These are phyloP conservation scores for Noccaea caerulescens DNA, from an alignment of 345 rosid genomes.

Conservation along the genomic window DNA sequence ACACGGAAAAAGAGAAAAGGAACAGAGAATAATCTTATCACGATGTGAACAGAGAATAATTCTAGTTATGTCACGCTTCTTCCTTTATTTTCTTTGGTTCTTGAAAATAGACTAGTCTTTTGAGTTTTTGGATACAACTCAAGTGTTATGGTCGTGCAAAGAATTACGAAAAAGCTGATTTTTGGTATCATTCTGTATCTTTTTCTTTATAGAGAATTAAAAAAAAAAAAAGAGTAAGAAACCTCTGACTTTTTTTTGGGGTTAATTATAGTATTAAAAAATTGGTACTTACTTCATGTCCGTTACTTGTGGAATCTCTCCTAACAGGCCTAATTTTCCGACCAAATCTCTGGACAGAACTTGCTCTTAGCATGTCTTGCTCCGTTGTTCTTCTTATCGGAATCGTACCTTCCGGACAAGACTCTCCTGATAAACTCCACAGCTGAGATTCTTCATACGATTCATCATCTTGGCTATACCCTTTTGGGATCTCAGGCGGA, in stretches of 20 bases:
- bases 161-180: conserved; percentile 42
- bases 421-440: conserved; percentile 78
- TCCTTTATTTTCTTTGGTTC: not conserved
- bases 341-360: conserved; percentile 67
- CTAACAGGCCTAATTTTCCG: conserved; percentile 67
- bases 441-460: conserved; percentile 59
- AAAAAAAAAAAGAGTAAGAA: not conserved
- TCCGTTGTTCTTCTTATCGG: conserved; percentile 95
- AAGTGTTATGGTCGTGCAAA: conserved; percentile 29
- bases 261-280: conserved; percentile 17
- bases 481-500: conserved; percentile 71
- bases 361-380: conserved; percentile 80
- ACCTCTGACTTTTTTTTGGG: conserved; percentile 36
- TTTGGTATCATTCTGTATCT: conserved; percentile 45
- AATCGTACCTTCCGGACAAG: conserved; percentile 88
- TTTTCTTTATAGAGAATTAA: conserved; percentile 22
- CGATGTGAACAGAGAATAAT: conserved; percentile 35
- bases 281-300: conserved; percentile 75
- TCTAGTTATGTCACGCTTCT: conserved; percentile 36
- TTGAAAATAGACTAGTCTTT: conserved; percentile 18
- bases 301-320: conserved; percentile 79
- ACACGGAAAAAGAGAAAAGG: conserved; percentile 26
- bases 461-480: conserved; percentile 42
- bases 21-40: conserved; percentile 31
- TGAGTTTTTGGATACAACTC: conserved; percentile 19